Percentiles rank a stretch among this genome's conserved stretches.
These are phyloP conservation scores for Suillus americanus DNA, from an alignment of 768 basidiomycete species.

Conservation along the genomic window DNA sequence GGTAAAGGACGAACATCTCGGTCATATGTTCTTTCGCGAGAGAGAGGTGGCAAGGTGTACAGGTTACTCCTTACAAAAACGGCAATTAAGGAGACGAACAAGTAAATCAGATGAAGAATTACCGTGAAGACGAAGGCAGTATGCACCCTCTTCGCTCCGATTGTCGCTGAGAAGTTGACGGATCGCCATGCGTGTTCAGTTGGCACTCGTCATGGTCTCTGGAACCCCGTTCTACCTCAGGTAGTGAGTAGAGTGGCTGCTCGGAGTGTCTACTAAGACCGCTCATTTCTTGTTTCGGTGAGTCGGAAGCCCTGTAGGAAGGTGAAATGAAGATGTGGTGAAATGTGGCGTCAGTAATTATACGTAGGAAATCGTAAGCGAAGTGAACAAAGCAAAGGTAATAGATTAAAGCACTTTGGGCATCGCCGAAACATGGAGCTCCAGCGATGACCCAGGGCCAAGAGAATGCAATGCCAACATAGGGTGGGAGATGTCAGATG, in stretches of 20 bases:
- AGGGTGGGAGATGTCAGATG: neutral
- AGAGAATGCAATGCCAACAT: constrained; percentile 3
- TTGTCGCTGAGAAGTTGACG: constrained; percentile 13
- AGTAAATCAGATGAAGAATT: neutral
- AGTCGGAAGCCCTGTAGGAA: constrained; percentile 30
- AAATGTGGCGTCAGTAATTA: constrained; percentile 33
- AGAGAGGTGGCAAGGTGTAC: constrained; percentile 33
- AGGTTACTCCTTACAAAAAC: constrained; percentile 12
- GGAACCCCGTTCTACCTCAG: constrained; percentile 17
- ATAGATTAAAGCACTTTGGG: constrained; percentile 4
- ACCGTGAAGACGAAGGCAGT: constrained; percentile 15
- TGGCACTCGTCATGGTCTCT: constrained; percentile 24
- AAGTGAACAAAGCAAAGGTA: constrained; percentile 13
- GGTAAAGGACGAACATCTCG: constrained; percentile 32
- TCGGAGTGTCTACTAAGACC: constrained; percentile 14
- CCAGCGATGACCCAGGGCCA: constrained; percentile 1
- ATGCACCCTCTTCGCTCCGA: constrained; percentile 22
- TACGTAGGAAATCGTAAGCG: constrained; percentile 23
- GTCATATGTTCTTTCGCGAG: constrained; percentile 32
- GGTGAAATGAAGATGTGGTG: constrained; percentile 21
- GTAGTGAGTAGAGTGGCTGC: neutral
- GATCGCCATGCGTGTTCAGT: neutral
- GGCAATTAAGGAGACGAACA: neutral
- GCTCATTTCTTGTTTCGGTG: constrained; percentile 24
- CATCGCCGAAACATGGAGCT: neutral